Evolutionary conservation across 768 basidiomycete species (phyloP).

Genomic region (Mycena galericulata): DNA sequence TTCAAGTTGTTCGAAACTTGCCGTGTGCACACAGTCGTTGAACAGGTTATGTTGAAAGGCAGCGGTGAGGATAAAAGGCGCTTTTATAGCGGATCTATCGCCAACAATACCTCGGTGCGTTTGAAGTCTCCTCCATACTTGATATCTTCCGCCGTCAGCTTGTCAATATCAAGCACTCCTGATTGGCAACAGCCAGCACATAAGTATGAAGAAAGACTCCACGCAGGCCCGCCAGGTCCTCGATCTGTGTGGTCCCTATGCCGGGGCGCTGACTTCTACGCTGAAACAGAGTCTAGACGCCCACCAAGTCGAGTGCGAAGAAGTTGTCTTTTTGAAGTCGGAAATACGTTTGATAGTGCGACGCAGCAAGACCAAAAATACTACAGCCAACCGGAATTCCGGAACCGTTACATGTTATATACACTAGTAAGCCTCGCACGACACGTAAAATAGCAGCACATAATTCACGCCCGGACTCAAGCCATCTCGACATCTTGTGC

Average conservation of each 20-base stretch:
- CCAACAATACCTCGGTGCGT: constrained; percentile 38
- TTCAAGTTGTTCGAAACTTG: too few relatives aligned
- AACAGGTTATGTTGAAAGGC: too few relatives aligned
- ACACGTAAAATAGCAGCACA: background rate
- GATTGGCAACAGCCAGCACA: background rate
- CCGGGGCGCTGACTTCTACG: constrained; percentile 54
- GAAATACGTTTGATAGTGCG: too few relatives aligned
- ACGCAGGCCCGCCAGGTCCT: constrained; percentile 48
- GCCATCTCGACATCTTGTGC: constrained; percentile 69
- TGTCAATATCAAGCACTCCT: constrained; percentile 47
- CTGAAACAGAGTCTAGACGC: background rate
- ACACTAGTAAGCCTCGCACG: constrained; percentile 5
- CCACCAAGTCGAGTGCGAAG: too few relatives aligned
- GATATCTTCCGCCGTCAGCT: constrained; percentile 62
- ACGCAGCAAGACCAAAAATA: background rate
- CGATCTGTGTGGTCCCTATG: constrained; percentile 55
- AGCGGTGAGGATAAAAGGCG: too few relatives aligned
- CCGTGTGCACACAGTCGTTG: too few relatives aligned
- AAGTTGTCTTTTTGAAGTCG: too few relatives aligned
- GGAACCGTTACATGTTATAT: constrained; percentile 16
- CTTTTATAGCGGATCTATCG: too few relatives aligned
- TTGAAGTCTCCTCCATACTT: constrained; percentile 54
- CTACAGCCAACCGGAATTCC: background rate
- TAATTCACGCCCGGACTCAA: background rate
- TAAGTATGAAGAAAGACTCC: constrained; percentile 7